Evolutionary conservation across 2,329 filamentous ascomycete species (phyloP), one percentile per base, ranked within the genome.

Genomic region (Thermothelomyces thermophilus): DNA sequence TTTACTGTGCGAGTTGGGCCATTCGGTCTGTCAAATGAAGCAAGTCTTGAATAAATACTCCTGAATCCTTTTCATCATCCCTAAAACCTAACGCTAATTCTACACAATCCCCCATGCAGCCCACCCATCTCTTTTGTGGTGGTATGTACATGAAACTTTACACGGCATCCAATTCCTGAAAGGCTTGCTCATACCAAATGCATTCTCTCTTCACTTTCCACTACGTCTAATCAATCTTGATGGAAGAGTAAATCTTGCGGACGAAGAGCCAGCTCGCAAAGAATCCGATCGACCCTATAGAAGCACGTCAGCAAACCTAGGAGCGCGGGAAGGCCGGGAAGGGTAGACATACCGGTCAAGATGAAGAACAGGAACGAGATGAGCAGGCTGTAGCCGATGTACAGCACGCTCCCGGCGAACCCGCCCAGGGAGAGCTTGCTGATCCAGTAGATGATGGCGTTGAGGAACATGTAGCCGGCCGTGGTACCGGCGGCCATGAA

Each of bases 231-330:
- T 98, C 93, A 57, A 98, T 90, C 75, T 98, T 98, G 73, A 98
- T 95, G n/a, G 90, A 96, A 20, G 82, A 75, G 68, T 98, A 98
- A 54, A 98, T 98, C 67, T 87, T 91, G 59, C 87, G 82, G 46
- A 95, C 86, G 66, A 98, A 98, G 65, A 86, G 79, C 88, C 90
- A 97, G 66, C 89, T 94, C 8, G 93, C 83, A 61, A 96, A 89
- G 73, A 93, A 96, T 48, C 93, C 93, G 65, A 98, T 97, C 0
- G 91, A 87, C 28, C 91, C 93, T 96, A 20, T 2, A 16, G 9
- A 50, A 16, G 5, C 31, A 16, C 26, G 48, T 51, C 41, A 13
- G 43, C 24, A 11, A 13, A 2, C 3, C n/a, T 5, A 5, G 43
- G 2, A 28, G 4, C 3, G 22, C 22, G 13, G 5, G 2, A 26